Evolutionary conservation across 495 filamentous ascomycete genomes (phyloP).

Genomic region (Penicillium atrosanguineum): DNA sequence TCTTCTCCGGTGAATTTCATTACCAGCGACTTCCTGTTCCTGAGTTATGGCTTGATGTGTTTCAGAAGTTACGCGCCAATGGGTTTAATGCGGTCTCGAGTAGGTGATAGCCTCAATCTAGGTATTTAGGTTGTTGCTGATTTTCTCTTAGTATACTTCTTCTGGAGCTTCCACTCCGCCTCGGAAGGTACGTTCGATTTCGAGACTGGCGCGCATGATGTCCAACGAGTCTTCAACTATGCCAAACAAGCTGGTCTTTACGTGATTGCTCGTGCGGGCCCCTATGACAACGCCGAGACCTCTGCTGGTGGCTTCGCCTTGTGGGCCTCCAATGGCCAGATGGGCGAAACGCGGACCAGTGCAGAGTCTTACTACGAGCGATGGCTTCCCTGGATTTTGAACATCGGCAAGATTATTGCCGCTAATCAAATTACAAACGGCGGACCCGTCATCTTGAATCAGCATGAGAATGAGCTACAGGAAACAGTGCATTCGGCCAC

Average conservation of each 20-base stretch:
- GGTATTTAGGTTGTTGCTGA: not conserved
- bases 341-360: slow-evolving; percentile 42
- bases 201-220: slow-evolving; percentile 50
- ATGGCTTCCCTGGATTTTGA: slow-evolving; percentile 45
- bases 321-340: slow-evolving; percentile 51
- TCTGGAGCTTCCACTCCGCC: slow-evolving; percentile 55
- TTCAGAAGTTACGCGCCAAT: slow-evolving; percentile 59
- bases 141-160: slow-evolving; percentile 44
- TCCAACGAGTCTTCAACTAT: slow-evolving; percentile 52
- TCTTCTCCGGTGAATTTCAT: slow-evolving; percentile 60
- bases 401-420: slow-evolving; percentile 47
- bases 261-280: slow-evolving; percentile 56
- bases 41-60: slow-evolving; percentile 59
- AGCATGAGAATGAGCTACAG: slow-evolving; percentile 55
- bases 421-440: slow-evolving; percentile 51
- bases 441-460: slow-evolving; percentile 52
- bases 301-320: slow-evolving; percentile 50
- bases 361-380: slow-evolving; percentile 39
- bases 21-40: slow-evolving; percentile 57
- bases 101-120: too few species aligned
- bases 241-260: slow-evolving; percentile 57
- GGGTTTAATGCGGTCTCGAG: slow-evolving; percentile 53
- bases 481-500: slow-evolving; percentile 34
- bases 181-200: slow-evolving; percentile 54
- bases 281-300: slow-evolving; percentile 57